phyloP scores from a whole-genome alignment of 116 monocot genomes.

The Dioscorea cayenensis region DNA sequence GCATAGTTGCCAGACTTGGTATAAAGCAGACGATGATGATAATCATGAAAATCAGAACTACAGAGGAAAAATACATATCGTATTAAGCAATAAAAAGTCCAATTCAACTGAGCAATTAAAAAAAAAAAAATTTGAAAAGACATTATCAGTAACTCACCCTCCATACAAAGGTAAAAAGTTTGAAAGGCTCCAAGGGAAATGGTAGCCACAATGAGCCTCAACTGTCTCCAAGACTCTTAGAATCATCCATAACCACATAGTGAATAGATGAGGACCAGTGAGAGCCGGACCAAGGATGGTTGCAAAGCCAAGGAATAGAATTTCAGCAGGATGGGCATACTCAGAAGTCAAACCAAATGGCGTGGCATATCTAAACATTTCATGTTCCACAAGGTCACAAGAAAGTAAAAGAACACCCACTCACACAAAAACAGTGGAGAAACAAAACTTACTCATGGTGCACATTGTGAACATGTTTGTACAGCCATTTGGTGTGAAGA shows the following conservation, averaged over 20 bases:
- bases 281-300: slow-evolving; percentile 80
- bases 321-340: slow-evolving; percentile 93
- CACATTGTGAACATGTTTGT: slow-evolving; percentile 91
- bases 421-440: neutral
- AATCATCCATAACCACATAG: slow-evolving; percentile 90
- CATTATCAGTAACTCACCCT: slow-evolving; percentile 85
- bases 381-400: neutral
- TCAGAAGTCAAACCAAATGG: slow-evolving; percentile 88
- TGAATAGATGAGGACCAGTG: slow-evolving; percentile 86
- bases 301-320: slow-evolving; percentile 89
- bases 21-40: slow-evolving; percentile 86
- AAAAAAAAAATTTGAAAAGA: neutral
- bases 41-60: slow-evolving; percentile 90
- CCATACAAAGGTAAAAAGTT: slow-evolving; percentile 88
- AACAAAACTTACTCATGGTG: slow-evolving; percentile 70
- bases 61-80: neutral
- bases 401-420: neutral
- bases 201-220: slow-evolving; percentile 83
- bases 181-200: slow-evolving; percentile 97
- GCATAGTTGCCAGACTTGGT: slow-evolving; percentile 94
- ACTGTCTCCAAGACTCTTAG: slow-evolving; percentile 92
- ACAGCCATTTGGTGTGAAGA: slow-evolving; percentile 91
- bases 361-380: slow-evolving; percentile 55
- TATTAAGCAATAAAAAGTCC: slow-evolving; percentile 1
- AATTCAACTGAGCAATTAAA: neutral